A percentile compares a stretch with the other conserved stretches of the same genome.
Evolutionary conservation across 768 basidiomycete genomes (phyloP).

Genomic region (Leccinum disarticulatum): DNA sequence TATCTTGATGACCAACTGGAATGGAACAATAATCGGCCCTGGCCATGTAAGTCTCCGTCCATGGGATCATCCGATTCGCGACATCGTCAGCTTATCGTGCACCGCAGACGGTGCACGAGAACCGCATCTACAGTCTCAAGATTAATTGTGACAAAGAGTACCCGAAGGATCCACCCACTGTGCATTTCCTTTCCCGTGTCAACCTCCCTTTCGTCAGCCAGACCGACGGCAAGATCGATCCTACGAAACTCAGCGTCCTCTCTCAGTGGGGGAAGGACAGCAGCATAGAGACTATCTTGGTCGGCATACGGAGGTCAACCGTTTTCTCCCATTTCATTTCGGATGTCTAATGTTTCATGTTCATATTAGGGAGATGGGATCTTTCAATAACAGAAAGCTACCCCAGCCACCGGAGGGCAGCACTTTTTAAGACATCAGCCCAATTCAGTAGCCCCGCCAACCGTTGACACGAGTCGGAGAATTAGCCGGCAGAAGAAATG

Average conservation of each 20-base stretch:
- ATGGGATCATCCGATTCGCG: slow-evolving; percentile 7
- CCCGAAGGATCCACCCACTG: slow-evolving; percentile 73
- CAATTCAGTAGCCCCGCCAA: not conserved
- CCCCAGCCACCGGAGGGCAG: slow-evolving; percentile 93
- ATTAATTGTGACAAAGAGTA: slow-evolving; percentile 79
- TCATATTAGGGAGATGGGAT: slow-evolving; percentile 83
- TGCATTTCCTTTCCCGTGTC: slow-evolving; percentile 86
- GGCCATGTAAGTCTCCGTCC: slow-evolving; percentile 73
- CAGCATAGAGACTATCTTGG: slow-evolving; percentile 85
- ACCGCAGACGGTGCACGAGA: slow-evolving; percentile 91
- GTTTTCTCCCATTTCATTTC: not conserved
- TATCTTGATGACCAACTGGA: slow-evolving; percentile 98
- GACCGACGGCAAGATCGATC: slow-evolving; percentile 76
- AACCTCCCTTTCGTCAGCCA: slow-evolving; percentile 91
- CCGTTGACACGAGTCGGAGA: slow-evolving; percentile 4
- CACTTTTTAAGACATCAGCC: slow-evolving; percentile 45
- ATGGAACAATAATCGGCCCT: slow-evolving; percentile 98
- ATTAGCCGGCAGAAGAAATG: slow-evolving; percentile 14
- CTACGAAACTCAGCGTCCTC: slow-evolving; percentile 67
- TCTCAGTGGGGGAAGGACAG: slow-evolving; percentile 69
- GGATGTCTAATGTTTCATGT: slow-evolving; percentile 5
- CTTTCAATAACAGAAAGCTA: slow-evolving; percentile 86
- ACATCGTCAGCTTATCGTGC: slow-evolving; percentile 17
- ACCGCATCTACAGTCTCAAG: slow-evolving; percentile 94
- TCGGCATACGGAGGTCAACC: slow-evolving; percentile 86